phyloP scores from a whole-genome alignment of 1,284 basidiomycete genomes.

The Melampsora americana region DNA sequence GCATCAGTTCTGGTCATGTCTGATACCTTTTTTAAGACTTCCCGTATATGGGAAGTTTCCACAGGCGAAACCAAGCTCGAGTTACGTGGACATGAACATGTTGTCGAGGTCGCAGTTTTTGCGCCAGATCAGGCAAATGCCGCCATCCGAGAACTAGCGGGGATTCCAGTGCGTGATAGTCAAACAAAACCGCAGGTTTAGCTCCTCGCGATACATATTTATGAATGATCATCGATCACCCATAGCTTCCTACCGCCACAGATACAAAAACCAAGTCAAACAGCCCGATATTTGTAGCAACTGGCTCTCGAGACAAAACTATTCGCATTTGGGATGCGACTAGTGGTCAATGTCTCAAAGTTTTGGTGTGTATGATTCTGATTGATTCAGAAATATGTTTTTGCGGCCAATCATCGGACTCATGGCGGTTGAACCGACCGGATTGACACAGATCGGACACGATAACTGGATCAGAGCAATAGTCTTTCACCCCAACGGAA shows the following conservation, averaged over 20 bases:
- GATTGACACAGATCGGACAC: constrained; percentile 56
- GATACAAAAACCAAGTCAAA: constrained; percentile 13
- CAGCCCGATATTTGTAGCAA: constrained; percentile 64
- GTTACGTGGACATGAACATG: constrained; percentile 80
- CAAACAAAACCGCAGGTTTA: neutral
- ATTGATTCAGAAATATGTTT: neutral
- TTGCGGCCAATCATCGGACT: constrained; percentile 12
- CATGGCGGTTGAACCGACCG: neutral
- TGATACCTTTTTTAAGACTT: constrained; percentile 62
- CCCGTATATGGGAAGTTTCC: constrained; percentile 72
- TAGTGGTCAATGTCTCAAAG: constrained; percentile 70
- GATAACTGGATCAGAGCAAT: constrained; percentile 81
- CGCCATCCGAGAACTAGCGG: constrained; percentile 72
- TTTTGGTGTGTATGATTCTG: constrained; percentile 56
- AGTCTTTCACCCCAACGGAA: constrained; percentile 79
- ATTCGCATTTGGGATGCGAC: constrained; percentile 81
- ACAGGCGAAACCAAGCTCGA: constrained; percentile 76
- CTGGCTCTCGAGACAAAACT: constrained; percentile 80
- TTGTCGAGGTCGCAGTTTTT: constrained; percentile 77
- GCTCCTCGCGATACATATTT: neutral
- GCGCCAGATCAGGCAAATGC: constrained; percentile 71
- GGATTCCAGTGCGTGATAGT: constrained; percentile 57
- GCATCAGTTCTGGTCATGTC: neutral
- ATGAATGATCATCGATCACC: neutral
- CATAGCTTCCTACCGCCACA: constrained; percentile 2